These are phyloP conservation scores for Gilbertella persicaria DNA, from an alignment of 371 early-diverging fungal genomes.

Conservation along the genomic window DNA sequence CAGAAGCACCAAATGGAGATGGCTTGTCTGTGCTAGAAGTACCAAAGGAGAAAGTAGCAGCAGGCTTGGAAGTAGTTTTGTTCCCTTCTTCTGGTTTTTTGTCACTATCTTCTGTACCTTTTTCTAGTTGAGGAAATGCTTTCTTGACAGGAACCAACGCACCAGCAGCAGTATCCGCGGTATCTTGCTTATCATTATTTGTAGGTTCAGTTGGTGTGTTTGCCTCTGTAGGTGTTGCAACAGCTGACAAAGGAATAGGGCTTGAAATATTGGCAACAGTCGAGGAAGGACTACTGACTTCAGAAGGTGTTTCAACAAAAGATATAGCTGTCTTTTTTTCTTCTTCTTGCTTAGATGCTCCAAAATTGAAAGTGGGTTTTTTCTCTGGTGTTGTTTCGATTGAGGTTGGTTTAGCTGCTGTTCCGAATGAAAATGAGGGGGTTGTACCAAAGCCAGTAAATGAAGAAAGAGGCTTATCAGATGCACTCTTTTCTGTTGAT, in stretches of 20 bases:
- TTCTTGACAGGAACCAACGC: no score
- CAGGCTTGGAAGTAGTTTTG: neutral
- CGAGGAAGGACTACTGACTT: neutral
- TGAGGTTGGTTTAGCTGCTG: neutral
- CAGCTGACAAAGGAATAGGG: neutral
- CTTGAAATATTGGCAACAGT: neutral
- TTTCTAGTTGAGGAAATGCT: no score
- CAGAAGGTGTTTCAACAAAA: neutral
- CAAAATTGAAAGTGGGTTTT: neutral
- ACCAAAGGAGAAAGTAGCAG: neutral
- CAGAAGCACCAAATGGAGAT: neutral
- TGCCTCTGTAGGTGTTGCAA: no score
- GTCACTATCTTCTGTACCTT: neutral
- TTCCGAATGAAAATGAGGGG: neutral
- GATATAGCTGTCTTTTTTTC: neutral
- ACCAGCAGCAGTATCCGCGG: neutral
- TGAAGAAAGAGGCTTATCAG: neutral
- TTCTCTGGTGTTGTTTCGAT: neutral
- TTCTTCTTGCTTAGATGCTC: neutral
- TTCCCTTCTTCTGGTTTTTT: no score
- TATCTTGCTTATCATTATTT: neutral
- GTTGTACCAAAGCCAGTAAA: neutral
- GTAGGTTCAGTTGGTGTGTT: no score
- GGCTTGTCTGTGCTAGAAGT: neutral
- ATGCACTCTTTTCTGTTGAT: neutral